Base-by-base conservation (phyloP, 805 yeast genomes). In the Candida dajiaensis region DNA sequence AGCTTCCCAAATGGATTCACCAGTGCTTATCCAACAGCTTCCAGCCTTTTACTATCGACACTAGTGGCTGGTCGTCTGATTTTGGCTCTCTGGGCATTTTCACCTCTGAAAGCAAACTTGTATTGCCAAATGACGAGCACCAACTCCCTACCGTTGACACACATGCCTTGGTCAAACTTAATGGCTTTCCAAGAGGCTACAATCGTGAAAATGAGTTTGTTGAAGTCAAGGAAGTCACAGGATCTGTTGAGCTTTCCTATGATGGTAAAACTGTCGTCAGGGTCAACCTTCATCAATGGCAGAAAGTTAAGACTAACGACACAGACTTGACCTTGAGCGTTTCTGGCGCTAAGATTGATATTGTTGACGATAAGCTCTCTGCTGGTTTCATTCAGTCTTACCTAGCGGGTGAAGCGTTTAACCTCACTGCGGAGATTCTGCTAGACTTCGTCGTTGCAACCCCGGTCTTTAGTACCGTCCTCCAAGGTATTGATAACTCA, bases 361-460 rank as follows among this genome's bases (percentile, higher is more conserved):
- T 58, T 12, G 37, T 59, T n/a, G 53, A 62, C 38, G 54, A 53
- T 4, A 43, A 41, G 0, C 38, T 46, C 11, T 11, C 29, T 15
- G 25, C 56, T 23, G 28, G 38, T 2, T 16, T 60, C 13, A 13
- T 49, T 40, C 15, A 37, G 36, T 22, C 38, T 22, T 50, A 26
- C 29, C 12, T 50, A 16, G 22, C 22, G 26, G 52, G 55, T n/a
- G 29, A 49, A 42, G 3, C 15, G 1, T 23, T 55, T 6, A 42
- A 29, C 1, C 21, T 57, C 3, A 4, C 20, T 7, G 42, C 45
- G 1, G 40, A 41, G 19, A 19, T 52, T 0, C n/a, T 43, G 23
- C 19, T 60, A 21, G 63, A 60, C 44, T 26, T 54, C 8, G 50
- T 49, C 26, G 36, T 64, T 4, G 50, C 45, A 13, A 58, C 66